Conservation (phyloP, 768 basidiomycete species). For the Pleurotus eryngii region DNA sequence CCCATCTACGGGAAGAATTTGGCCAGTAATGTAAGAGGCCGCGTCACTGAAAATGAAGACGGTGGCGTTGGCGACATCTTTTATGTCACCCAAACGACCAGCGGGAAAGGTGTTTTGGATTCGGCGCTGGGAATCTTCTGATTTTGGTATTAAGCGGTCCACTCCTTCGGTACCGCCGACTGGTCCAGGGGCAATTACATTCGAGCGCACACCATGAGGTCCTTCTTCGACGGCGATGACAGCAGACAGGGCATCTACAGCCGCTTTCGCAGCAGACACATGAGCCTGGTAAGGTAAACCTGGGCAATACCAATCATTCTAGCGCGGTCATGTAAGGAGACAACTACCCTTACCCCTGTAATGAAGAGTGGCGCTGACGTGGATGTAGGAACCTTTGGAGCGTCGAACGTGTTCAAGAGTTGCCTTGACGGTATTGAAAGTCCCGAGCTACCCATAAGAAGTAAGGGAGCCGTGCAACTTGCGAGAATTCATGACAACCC, state of each 20-base stretch:
- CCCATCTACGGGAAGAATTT: slow-evolving; percentile 71
- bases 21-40: slow-evolving; percentile 73
- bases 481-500: slow-evolving; percentile 17
- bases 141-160: slow-evolving; percentile 47
- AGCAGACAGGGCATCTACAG: slow-evolving; percentile 81
- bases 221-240: slow-evolving; percentile 94
- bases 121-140: slow-evolving; percentile 14
- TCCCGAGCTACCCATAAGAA: slow-evolving; percentile 61
- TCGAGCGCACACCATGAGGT: slow-evolving; percentile 89
- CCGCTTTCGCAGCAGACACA: slow-evolving; percentile 94
- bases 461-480: neutral
- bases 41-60: slow-evolving; percentile 83
- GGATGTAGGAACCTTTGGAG: slow-evolving; percentile 78
- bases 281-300: slow-evolving; percentile 87
- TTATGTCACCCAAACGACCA: slow-evolving; percentile 55
- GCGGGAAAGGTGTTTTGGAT: slow-evolving; percentile 27
- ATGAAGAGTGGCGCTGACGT: slow-evolving; percentile 88
- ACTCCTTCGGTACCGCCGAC: slow-evolving; percentile 77
- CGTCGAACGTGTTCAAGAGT: slow-evolving; percentile 72
- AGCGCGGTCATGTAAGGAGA: slow-evolving; percentile 74
- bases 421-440: slow-evolving; percentile 93
- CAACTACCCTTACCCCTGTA: slow-evolving; percentile 54
- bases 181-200: slow-evolving; percentile 81
- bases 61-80: slow-evolving; percentile 68
- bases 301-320: slow-evolving; percentile 46